Conservation (phyloP, 352 stramenopile genomes). For the Phytophthora macrochlamydospora region DNA sequence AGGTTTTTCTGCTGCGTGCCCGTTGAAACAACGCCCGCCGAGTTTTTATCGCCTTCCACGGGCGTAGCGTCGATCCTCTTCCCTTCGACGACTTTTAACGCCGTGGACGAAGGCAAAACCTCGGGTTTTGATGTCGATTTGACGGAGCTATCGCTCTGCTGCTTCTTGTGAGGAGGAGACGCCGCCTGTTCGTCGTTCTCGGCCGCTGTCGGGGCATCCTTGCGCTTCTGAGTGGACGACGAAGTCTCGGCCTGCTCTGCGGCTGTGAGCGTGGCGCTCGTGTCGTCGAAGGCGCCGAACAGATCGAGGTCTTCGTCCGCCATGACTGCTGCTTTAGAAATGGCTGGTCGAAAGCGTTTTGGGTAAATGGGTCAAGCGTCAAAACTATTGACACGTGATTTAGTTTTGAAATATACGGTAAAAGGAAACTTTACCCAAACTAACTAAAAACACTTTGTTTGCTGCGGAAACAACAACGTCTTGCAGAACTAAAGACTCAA, state of each 20-base stretch:
- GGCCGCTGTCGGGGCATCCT: slow-evolving; percentile 30
- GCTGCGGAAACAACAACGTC: neutral
- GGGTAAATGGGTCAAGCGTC: neutral
- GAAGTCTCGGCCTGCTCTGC: slow-evolving; percentile 51
- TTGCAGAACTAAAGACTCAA: no score
- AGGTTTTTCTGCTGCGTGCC: slow-evolving; percentile 96
- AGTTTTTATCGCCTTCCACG: slow-evolving; percentile 38
- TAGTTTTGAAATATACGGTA: neutral
- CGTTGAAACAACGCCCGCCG: slow-evolving; percentile 82
- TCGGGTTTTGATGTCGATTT: slow-evolving; percentile 1
- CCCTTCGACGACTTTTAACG: slow-evolving; percentile 71
- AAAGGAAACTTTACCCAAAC: slow-evolving; percentile 1
- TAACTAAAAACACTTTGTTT: neutral
- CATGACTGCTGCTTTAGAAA: slow-evolving; percentile 19
- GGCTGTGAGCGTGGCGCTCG: slow-evolving; percentile 60
- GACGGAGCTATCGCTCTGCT: slow-evolving; percentile 18
- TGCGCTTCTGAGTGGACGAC: slow-evolving; percentile 45
- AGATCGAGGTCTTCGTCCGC: slow-evolving; percentile 92
- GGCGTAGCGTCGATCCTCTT: slow-evolving; percentile 78
- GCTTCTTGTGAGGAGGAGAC: slow-evolving; percentile 62
- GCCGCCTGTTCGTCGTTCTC: slow-evolving; percentile 36
- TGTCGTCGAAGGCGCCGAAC: slow-evolving; percentile 94
- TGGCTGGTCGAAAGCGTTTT: slow-evolving; percentile 17
- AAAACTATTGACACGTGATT: neutral
- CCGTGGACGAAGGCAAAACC: slow-evolving; percentile 32